These are phyloP conservation scores for Aspergillus nomiae DNA, from an alignment of 2,329 filamentous ascomycete species.

Conservation along the genomic window DNA sequence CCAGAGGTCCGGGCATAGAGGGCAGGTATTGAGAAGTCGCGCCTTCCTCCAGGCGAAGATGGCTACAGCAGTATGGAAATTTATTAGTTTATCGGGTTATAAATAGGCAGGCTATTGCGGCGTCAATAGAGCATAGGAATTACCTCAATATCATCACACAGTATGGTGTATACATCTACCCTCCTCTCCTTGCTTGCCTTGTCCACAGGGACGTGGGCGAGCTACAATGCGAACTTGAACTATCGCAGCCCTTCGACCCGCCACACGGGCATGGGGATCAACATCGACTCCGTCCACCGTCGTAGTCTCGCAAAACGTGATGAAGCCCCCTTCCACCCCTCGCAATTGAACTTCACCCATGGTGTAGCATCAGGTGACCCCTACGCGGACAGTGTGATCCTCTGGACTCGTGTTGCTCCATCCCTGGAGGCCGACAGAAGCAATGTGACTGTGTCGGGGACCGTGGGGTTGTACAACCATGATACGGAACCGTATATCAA, in stretches of 20 bases:
- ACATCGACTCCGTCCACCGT: constrained; percentile 53
- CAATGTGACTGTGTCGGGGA: constrained; percentile 60
- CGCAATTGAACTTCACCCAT: constrained; percentile 64
- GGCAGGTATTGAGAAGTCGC: neutral
- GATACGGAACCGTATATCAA: constrained; percentile 56
- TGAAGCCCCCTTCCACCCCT: constrained; percentile 46
- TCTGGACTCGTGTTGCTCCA: constrained; percentile 47
- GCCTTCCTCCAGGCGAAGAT: neutral
- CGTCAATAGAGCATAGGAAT: too few species aligned
- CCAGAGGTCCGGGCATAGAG: neutral
- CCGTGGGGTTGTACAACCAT: constrained; percentile 56
- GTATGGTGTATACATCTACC: constrained; percentile 9
- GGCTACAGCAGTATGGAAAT: neutral
- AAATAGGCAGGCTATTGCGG: neutral
- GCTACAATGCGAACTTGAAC: constrained; percentile 59
- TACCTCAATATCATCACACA: neutral
- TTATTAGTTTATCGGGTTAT: neutral
- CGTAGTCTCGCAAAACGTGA: constrained; percentile 62
- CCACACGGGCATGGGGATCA: constrained; percentile 59
- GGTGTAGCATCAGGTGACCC: constrained; percentile 57
- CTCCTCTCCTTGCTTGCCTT: constrained; percentile 20
- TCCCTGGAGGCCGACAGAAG: constrained; percentile 50
- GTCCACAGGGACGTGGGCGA: constrained; percentile 22
- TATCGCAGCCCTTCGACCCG: constrained; percentile 68
- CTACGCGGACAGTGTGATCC: constrained; percentile 45